Evolutionary conservation across 208 protist species (phyloP).

Genomic region (Wallacemonas sp.): DNA sequence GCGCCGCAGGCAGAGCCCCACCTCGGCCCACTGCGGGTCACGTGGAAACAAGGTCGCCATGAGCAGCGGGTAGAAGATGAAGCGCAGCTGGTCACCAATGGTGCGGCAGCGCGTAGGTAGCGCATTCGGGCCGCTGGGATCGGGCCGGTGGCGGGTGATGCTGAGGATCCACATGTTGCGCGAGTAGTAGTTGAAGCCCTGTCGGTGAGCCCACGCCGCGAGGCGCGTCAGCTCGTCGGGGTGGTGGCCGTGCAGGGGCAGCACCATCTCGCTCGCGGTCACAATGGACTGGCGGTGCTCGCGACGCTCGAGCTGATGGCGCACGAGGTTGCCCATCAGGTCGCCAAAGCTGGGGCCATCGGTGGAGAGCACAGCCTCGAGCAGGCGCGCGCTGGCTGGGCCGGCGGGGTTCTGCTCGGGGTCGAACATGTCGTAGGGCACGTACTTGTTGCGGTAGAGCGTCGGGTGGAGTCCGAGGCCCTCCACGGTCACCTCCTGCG

Average conservation of each 20-base stretch:
- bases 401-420: constrained; percentile 74
- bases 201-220: constrained; percentile 76
- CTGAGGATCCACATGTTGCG: constrained; percentile 77
- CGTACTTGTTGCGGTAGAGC: constrained; percentile 83
- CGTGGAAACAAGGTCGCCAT: constrained; percentile 95
- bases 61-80: constrained; percentile 98
- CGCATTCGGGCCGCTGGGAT: constrained; percentile 34
- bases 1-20: constrained; percentile 94
- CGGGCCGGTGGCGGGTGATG: constrained; percentile 42
- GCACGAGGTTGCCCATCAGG: constrained; percentile 78
- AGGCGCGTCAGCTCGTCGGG: constrained; percentile 64
- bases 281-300: constrained; percentile 68
- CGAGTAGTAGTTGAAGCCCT: constrained; percentile 84
- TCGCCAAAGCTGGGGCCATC: constrained; percentile 76
- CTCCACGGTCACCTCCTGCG: constrained; percentile 79
- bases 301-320: constrained; percentile 72
- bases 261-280: constrained; percentile 66
- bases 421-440: constrained; percentile 81
- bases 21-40: constrained; percentile 76
- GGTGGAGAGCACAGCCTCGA: constrained; percentile 77
- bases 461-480: constrained; percentile 89
- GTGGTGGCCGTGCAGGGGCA: constrained; percentile 76
- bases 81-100: constrained; percentile 80
- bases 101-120: constrained; percentile 53
- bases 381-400: constrained; percentile 60